These are phyloP conservation scores for Sequoiadendron giganteum DNA, from an alignment of 75 land plant genomes.

Conservation along the genomic window DNA sequence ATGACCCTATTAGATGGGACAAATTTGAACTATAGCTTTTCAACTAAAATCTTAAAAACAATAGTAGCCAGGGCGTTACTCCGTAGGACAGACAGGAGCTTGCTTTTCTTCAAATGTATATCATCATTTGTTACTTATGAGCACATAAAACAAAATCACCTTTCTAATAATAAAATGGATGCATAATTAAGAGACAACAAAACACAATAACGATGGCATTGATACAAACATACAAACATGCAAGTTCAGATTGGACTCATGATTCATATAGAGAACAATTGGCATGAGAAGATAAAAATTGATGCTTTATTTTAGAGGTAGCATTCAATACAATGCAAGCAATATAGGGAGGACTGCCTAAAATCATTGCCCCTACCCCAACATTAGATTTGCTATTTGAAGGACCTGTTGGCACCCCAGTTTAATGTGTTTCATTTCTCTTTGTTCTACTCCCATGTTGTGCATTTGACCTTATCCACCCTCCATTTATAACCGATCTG, in stretches of 20 bases:
- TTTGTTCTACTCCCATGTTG: no score
- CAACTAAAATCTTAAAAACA: neutral
- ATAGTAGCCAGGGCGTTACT: neutral
- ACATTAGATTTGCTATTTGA: no score
- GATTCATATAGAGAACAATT: no score
- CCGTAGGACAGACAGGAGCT: neutral
- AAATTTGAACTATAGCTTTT: neutral
- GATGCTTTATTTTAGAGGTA: no score
- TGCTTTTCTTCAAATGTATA: neutral
- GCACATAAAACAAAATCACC: neutral
- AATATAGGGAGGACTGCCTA: no score
- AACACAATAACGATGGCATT: neutral
- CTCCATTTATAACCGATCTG: no score
- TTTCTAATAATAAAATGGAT: neutral
- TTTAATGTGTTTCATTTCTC: no score
- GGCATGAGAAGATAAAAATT: no score
- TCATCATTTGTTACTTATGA: neutral
- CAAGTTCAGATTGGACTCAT: neutral
- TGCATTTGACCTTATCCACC: no score
- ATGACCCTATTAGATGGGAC: neutral
- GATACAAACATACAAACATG: neutral
- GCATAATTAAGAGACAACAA: neutral
- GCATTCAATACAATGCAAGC: no score
- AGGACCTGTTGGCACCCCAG: no score
- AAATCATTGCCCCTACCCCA: no score